A percentile compares a stretch with the other conserved stretches of the same genome.
Conservation (phyloP, 495 filamentous ascomycete species). For the Entonaema liquescens region DNA sequence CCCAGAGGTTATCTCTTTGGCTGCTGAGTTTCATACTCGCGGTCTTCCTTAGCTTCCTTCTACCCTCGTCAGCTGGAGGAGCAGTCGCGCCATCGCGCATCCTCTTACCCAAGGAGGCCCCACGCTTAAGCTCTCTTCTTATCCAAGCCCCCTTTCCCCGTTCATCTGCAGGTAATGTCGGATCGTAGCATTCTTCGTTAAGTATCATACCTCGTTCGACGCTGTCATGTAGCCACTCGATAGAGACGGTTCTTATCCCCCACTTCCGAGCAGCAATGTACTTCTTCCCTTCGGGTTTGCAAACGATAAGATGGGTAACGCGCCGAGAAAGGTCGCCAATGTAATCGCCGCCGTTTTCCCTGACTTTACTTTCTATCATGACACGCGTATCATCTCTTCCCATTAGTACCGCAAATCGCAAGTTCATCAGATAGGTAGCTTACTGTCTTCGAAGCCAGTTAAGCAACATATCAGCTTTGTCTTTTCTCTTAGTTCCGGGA, state of each 20-base stretch:
- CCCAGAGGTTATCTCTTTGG: conserved; percentile 86
- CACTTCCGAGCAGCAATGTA: conserved; percentile 85
- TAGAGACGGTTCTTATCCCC: conserved; percentile 76
- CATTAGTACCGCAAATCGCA: conserved; percentile 23
- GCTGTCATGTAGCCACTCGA: conserved; percentile 88
- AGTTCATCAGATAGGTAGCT: conserved; percentile 41
- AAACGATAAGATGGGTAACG: conserved; percentile 89
- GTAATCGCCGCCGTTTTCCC: conserved; percentile 78
- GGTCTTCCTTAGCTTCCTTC: conserved; percentile 78
- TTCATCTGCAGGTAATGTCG: conserved; percentile 68
- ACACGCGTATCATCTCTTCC: conserved; percentile 69
- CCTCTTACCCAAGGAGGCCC: conserved; percentile 51
- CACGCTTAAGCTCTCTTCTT: conserved; percentile 53
- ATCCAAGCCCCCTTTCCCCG: conserved; percentile 85
- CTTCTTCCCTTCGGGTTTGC: conserved; percentile 81
- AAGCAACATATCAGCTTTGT: conserved; percentile 77
- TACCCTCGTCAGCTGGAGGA: conserved; percentile 52
- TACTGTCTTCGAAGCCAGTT: conserved; percentile 89
- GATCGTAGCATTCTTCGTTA: conserved; percentile 84
- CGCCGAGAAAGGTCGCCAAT: conserved; percentile 82
- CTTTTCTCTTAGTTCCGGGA: conserved; percentile 39
- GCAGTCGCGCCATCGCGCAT: conserved; percentile 42
- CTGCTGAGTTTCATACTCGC: conserved; percentile 79
- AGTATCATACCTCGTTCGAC: conserved; percentile 91
- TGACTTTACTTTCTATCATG: conserved; percentile 69